phyloP scores from a whole-genome alignment of 1,139 yeast species.

The Geotrichum restrictum region DNA sequence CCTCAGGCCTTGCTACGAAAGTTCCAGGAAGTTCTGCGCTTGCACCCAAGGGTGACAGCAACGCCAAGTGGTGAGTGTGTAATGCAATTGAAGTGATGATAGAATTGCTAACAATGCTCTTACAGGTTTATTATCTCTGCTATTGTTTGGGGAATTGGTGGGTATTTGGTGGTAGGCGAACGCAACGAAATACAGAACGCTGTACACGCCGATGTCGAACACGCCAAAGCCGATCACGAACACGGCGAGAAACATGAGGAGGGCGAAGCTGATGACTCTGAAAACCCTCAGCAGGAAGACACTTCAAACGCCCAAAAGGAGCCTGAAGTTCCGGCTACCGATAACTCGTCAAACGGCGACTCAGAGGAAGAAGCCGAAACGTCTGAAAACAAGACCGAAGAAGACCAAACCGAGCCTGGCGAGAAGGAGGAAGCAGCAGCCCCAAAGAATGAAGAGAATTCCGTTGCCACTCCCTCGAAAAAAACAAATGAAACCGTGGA shows the following conservation, averaged over 20 bases:
- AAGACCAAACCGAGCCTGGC: too few relatives aligned
- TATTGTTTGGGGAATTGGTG: neutral
- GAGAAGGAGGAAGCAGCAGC: too few relatives aligned
- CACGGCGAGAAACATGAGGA: neutral
- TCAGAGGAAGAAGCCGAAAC: too few relatives aligned
- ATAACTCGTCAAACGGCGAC: too few relatives aligned
- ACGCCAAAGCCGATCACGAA: neutral
- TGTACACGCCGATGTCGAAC: too few relatives aligned
- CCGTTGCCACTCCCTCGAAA: too few relatives aligned
- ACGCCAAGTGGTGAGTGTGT: neutral
- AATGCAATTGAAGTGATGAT: neutral
- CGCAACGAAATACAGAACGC: too few relatives aligned
- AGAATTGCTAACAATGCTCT: neutral
- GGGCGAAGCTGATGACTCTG: neutral
- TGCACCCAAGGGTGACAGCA: neutral
- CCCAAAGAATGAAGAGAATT: too few relatives aligned
- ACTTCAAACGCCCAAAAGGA: too few relatives aligned
- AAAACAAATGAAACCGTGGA: too few relatives aligned
- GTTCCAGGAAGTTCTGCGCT: neutral
- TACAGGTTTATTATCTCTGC: neutral
- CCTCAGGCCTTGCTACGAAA: neutral
- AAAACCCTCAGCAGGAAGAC: neutral
- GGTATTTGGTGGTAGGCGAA: neutral
- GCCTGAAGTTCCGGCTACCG: too few relatives aligned
- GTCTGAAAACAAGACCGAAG: too few relatives aligned